Evolutionary conservation across 352 stramenopile genomes (phyloP).

Genomic region (Phytophthora tentaculata): DNA sequence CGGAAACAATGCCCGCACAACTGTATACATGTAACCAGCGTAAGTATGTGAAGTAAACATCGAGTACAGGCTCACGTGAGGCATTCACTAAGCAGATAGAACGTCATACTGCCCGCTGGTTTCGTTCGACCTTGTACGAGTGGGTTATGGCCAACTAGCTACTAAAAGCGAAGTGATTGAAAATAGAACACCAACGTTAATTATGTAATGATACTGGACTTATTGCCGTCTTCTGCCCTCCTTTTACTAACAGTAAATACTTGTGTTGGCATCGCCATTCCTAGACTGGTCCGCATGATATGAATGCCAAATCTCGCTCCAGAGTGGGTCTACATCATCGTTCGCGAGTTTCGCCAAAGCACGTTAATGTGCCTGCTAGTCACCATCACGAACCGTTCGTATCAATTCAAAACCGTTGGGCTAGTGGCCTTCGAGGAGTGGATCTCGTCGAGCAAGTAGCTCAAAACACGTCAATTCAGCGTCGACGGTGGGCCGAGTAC

Average conservation of each 20-base stretch:
- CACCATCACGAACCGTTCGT: slow-evolving; percentile 12
- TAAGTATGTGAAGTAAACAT: neutral
- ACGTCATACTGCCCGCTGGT: slow-evolving; percentile 49
- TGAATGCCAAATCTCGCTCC: slow-evolving; percentile 16
- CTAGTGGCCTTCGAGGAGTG: slow-evolving; percentile 37
- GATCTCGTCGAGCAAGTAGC: slow-evolving; percentile 66
- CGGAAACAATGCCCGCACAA: slow-evolving; percentile 62
- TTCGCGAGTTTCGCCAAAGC: slow-evolving; percentile 11
- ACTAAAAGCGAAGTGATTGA: slow-evolving; percentile 6
- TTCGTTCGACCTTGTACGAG: slow-evolving; percentile 11
- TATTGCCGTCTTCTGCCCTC: too few relatives aligned
- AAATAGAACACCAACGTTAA: slow-evolving; percentile 20
- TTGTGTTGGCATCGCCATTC: neutral
- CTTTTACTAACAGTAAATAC: too few relatives aligned
- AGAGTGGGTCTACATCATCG: slow-evolving; percentile 4
- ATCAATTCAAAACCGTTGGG: slow-evolving; percentile 17
- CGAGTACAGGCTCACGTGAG: slow-evolving; percentile 49
- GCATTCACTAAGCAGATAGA: slow-evolving; percentile 76
- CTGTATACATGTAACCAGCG: slow-evolving; percentile 25
- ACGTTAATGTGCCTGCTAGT: neutral
- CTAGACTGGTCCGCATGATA: neutral
- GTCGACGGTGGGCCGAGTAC: slow-evolving; percentile 65
- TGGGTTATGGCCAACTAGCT: slow-evolving; percentile 12
- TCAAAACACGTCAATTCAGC: slow-evolving; percentile 52
- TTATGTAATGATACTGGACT: too few relatives aligned